Evolutionary conservation across 371 early-diverging fungal genomes (phyloP).

Genomic region (Catenaria anguillulae): DNA sequence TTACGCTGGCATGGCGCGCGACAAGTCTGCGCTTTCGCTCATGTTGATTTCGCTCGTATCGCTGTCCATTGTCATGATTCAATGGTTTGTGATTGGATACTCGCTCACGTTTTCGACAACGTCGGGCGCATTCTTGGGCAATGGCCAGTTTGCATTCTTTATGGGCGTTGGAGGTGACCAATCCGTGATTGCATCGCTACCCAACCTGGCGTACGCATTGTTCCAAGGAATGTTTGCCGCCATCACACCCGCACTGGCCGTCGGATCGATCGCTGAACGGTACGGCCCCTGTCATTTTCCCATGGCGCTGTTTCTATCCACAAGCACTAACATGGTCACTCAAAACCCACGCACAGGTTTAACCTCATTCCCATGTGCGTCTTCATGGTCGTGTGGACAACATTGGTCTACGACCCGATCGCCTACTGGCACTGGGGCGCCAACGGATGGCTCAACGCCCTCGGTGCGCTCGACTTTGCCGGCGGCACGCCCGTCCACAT

Average conservation of each 20-base stretch:
- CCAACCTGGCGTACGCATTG: slow-evolving; percentile 50
- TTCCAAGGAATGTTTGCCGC: slow-evolving; percentile 47
- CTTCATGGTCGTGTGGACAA: slow-evolving; percentile 84
- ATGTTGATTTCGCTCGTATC: slow-evolving; percentile 54
- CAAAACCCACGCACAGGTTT: too few relatives aligned
- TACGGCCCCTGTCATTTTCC: neutral
- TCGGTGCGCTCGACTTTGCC: slow-evolving; percentile 70
- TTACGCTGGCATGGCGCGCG: slow-evolving; percentile 63
- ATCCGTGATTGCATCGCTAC: slow-evolving; percentile 39
- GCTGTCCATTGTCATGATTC: slow-evolving; percentile 59
- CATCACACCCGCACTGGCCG: slow-evolving; percentile 76
- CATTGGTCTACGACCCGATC: slow-evolving; percentile 53
- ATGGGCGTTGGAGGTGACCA: slow-evolving; percentile 31
- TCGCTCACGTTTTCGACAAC: slow-evolving; percentile 62
- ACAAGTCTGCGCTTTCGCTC: slow-evolving; percentile 61
- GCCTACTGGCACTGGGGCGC: slow-evolving; percentile 78
- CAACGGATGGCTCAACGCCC: slow-evolving; percentile 59
- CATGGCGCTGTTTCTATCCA: too few relatives aligned
- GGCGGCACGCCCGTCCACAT: slow-evolving; percentile 89
- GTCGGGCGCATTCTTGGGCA: slow-evolving; percentile 55
- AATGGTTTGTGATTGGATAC: slow-evolving; percentile 78
- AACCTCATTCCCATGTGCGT: slow-evolving; percentile 58
- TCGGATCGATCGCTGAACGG: slow-evolving; percentile 72
- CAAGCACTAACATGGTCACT: too few relatives aligned
- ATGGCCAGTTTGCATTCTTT: slow-evolving; percentile 54